Conservation (phyloP, 192 early-diverging fungal genomes). For the Backusella macrospora region DNA sequence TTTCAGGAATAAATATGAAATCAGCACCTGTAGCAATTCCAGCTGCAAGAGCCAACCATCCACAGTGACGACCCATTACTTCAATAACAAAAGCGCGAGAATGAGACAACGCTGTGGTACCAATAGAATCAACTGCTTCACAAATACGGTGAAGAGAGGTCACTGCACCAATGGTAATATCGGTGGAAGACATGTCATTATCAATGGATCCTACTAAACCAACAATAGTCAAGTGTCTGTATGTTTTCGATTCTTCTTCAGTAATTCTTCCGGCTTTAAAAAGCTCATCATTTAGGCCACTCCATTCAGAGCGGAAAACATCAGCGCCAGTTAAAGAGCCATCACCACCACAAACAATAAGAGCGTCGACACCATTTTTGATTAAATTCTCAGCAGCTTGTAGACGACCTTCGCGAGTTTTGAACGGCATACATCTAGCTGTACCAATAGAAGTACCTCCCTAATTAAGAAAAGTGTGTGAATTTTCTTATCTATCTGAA, state of each 20-base stretch:
- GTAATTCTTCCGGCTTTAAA: slow-evolving; percentile 56
- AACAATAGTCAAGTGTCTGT: slow-evolving; percentile 85
- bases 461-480: slow-evolving; percentile 22
- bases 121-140: slow-evolving; percentile 90
- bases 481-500: not conserved
- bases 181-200: slow-evolving; percentile 89
- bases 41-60: slow-evolving; percentile 89
- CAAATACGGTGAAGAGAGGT: slow-evolving; percentile 95
- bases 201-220: slow-evolving; percentile 97
- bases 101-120: slow-evolving; percentile 90
- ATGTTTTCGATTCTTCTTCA: slow-evolving; percentile 56
- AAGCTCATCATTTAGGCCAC: slow-evolving; percentile 75
- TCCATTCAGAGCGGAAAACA: slow-evolving; percentile 89
- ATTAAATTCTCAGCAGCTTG: slow-evolving; percentile 85
- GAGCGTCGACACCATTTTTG: slow-evolving; percentile 89
- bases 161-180: slow-evolving; percentile 95
- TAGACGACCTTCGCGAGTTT: slow-evolving; percentile 84
- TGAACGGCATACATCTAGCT: slow-evolving; percentile 87
- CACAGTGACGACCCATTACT: slow-evolving; percentile 98
- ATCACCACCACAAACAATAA: slow-evolving; percentile 95
- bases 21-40: slow-evolving; percentile 89
- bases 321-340: slow-evolving; percentile 97
- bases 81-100: slow-evolving; percentile 97
- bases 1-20: slow-evolving; percentile 94
- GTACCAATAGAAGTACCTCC: slow-evolving; percentile 96